Percentiles rank a stretch among this genome's conserved stretches.
These are phyloP conservation scores for Pseudogymnoascus sp. DNA, from an alignment of 2,329 filamentous ascomycete genomes.

Conservation along the genomic window DNA sequence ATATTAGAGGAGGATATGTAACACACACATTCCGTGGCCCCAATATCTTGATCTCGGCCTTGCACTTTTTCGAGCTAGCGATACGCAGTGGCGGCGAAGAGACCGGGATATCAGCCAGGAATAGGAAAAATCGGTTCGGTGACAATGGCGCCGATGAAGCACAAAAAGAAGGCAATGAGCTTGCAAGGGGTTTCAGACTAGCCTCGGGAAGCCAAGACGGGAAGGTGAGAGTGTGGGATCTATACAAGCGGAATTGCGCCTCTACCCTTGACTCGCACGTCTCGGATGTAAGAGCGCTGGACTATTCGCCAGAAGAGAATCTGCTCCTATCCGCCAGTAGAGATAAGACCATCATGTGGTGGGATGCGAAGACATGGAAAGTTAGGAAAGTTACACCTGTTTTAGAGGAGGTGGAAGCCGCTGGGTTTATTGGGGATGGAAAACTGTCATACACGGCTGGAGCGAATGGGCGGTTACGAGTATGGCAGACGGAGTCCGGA, in stretches of 20 bases:
- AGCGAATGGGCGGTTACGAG: conserved; percentile 68
- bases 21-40: conserved; percentile 95
- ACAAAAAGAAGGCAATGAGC: conserved; percentile 34
- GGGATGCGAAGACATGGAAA: conserved; percentile 84
- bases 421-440: conserved; percentile 67
- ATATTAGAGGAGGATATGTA: conserved; percentile 79
- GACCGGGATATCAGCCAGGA: conserved; percentile 28
- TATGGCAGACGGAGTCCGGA: conserved; percentile 75
- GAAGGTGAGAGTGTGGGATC: conserved; percentile 83
- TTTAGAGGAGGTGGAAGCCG: conserved; percentile 75
- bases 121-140: conserved; percentile 40
- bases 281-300: conserved; percentile 81
- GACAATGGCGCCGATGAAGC: conserved; percentile 36
- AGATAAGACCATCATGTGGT: conserved; percentile 90
- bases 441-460: conserved; percentile 74
- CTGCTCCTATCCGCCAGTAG: conserved; percentile 74
- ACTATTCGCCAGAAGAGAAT: conserved; percentile 69
- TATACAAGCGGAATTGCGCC: conserved; percentile 71
- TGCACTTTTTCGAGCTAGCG: conserved; percentile 81
- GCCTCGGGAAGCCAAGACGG: conserved; percentile 92
- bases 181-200: conserved; percentile 59
- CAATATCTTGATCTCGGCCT: conserved; percentile 79
- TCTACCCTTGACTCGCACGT: conserved; percentile 85
- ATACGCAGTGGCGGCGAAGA: conserved; percentile 32
- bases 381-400: conserved; percentile 70